Conservation (phyloP, 805 yeast genomes). For the Candida loeiensis region DNA sequence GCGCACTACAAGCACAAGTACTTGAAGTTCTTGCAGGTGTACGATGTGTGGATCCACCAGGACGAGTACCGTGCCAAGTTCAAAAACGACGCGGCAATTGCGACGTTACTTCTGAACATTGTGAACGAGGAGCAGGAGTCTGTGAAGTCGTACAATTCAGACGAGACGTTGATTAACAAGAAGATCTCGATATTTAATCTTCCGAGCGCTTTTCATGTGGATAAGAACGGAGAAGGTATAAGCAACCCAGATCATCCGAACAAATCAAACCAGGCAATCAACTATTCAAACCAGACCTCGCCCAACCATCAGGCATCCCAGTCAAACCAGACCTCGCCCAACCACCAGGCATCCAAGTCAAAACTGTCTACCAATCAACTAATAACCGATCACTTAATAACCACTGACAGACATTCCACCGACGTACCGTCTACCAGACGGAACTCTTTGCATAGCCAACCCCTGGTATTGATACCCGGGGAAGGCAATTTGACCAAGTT, state of each 20-base stretch:
- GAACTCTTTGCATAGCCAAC: background rate
- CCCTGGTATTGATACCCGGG: background rate
- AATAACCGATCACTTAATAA: too few species aligned
- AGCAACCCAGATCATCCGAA: too few species aligned
- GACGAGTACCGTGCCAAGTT: conserved; percentile 11
- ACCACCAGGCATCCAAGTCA: too few species aligned
- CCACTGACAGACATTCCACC: background rate
- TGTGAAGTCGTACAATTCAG: conserved; percentile 15
- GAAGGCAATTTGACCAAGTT: conserved; percentile 2
- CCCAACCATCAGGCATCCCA: too few species aligned
- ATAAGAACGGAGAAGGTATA: background rate
- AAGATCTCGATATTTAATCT: conserved; percentile 11
- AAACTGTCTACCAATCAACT: too few species aligned
- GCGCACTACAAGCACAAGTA: conserved; percentile 12
- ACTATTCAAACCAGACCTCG: too few species aligned
- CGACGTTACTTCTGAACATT: conserved; percentile 10
- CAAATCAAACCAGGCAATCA: too few species aligned
- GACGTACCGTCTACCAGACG: background rate
- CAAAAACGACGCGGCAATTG: conserved; percentile 12
- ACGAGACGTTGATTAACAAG: conserved; percentile 15
- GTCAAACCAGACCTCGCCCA: too few species aligned
- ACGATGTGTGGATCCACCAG: conserved; percentile 18
- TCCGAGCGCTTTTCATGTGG: conserved; percentile 14
- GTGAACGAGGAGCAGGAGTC: conserved; percentile 11
- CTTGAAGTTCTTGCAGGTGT: conserved; percentile 15